Evolutionary conservation across 306 rosid genomes (phyloP), one percentile per base, ranked within the genome.

Genomic region (Lupinus albus): DNA sequence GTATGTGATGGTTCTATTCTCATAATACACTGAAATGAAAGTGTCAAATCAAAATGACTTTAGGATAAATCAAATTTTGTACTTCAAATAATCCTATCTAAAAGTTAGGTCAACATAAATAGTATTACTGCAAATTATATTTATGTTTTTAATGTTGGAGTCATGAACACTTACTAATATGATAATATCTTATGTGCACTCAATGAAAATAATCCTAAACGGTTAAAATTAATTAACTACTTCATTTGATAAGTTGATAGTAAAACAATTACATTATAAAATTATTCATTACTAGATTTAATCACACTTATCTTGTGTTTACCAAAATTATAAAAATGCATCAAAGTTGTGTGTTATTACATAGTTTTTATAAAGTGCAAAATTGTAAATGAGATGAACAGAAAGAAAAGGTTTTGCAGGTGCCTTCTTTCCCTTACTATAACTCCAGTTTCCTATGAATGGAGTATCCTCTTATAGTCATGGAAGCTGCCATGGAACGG

Each of bases 401-500:
- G 45, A 68, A 68, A 62, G 11, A 52, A 74, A 62, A 8, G 25
- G 62, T 12, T 59, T 25, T 52, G 71, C 33, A 49, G 30, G 20
- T 62, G 38, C 39, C 54, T 63, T 63, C 54, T 63, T 63, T 15
- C 64, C 8, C 56, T 46, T 30, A 58, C 30, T 51, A 13, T 3
- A 13, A 32, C 48, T 70, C 52, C 52, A 14, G 17, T 38, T 53
- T 32, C 58, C 80, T 83, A 77, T 12, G 92, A 88, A 58, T 90
- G 99, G 62, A 94, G 84, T 47, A 86, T 56, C 87, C 75, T 90
- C 88, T 94, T 94, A 81, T 94, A 94, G 70, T 88, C 99, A 1
- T 81, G 83, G 90, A 94, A 94, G 45, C 64, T 69, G 76, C 99
- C 99, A 1, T 75, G 81, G 91, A 94, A 94, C 48, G 99, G 96